These are phyloP conservation scores for Acorus gramineus DNA, from an alignment of 106 monocot species.

Conservation along the genomic window DNA sequence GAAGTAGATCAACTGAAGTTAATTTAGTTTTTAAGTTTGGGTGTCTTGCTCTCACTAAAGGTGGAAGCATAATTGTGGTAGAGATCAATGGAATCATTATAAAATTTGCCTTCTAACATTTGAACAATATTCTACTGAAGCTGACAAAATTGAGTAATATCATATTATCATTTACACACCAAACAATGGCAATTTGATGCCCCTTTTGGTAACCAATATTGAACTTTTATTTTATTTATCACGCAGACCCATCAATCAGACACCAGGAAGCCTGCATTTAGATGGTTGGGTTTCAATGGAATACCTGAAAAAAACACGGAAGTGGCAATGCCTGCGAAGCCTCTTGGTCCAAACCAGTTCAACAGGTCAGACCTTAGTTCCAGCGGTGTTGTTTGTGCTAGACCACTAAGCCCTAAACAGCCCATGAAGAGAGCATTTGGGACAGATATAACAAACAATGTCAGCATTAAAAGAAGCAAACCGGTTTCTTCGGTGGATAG, in stretches of 20 bases:
- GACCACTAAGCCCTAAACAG: slow-evolving; percentile 15
- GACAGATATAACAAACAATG: slow-evolving; percentile 58
- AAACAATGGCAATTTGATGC: too few relatives aligned
- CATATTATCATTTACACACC: too few relatives aligned
- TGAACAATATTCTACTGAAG: too few relatives aligned
- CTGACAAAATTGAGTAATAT: too few relatives aligned
- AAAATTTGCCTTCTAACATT: too few relatives aligned
- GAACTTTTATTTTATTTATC: too few relatives aligned
- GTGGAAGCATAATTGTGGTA: too few relatives aligned
- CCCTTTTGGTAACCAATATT: too few relatives aligned
- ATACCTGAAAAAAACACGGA: slow-evolving; percentile 10
- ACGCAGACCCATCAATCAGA: slow-evolving; percentile 63
- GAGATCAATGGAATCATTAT: too few relatives aligned
- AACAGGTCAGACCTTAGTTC: neutral
- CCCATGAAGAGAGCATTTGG: slow-evolving; percentile 70
- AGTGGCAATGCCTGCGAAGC: slow-evolving; percentile 24
- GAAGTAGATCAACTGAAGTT: too few relatives aligned
- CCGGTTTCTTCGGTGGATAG: slow-evolving; percentile 14
- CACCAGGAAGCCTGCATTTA: slow-evolving; percentile 80
- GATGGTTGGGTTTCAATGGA: slow-evolving; percentile 61
- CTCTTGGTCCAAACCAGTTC: slow-evolving; percentile 13
- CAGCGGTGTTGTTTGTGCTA: slow-evolving; percentile 22
- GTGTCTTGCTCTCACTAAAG: too few relatives aligned
- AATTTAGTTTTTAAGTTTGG: too few relatives aligned
- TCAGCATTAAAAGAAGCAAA: slow-evolving; percentile 38